Base-by-base conservation (phyloP, 495 filamentous ascomycete genomes). In the Aspergillus leporis region DNA sequence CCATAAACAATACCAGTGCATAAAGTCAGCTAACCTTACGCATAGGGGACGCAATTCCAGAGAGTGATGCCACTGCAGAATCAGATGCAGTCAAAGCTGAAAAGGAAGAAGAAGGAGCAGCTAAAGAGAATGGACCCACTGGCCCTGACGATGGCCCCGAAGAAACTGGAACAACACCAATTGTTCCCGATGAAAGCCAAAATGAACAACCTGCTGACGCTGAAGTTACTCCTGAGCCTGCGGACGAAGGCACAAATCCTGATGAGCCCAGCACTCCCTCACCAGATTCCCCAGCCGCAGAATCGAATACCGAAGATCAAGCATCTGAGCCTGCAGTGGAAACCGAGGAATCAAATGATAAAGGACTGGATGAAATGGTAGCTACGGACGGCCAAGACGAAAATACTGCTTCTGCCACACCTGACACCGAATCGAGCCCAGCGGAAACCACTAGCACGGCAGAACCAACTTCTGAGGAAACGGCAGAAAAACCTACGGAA, bases 31-130 rank as follows among this genome's bases (percentile, higher is more conserved):
- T 63, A 25, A 66, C 34, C 51, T 55, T 12, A 50, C 13, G 25
- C 28, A 51, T 45, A 64, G 66, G 66, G 38, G 59, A 65, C 43
- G 48, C 63, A 9, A 65, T 64, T 52, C 55, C 68, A 52, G 62
- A 68, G 43, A 51, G 45, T 45, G 60, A 68, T 51, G 55, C 58
- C 28, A 41, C 43, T 46, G 63, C 60, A 58, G 68, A 43, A 36
- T 48, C 32, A 45, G 68, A 69, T 52, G 55, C 62, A 59, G 60
- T 66, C 34, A 61, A 66, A 34, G 41, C 45, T 19, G 51, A 59
- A 21, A 52, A 53, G 40, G 31, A 61, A 19, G 61, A 54, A 34
- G 59, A 61, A 38, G 51, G 58, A 25, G 52, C 50, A 22, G 56
- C 50, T 18, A 22, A 30, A 28, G 53, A 41, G 51, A 38, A 49